Evolutionary conservation across 2,329 filamentous ascomycete genomes (phyloP), one percentile per base, ranked within the genome.

Genomic region (Penicillium sp.): DNA sequence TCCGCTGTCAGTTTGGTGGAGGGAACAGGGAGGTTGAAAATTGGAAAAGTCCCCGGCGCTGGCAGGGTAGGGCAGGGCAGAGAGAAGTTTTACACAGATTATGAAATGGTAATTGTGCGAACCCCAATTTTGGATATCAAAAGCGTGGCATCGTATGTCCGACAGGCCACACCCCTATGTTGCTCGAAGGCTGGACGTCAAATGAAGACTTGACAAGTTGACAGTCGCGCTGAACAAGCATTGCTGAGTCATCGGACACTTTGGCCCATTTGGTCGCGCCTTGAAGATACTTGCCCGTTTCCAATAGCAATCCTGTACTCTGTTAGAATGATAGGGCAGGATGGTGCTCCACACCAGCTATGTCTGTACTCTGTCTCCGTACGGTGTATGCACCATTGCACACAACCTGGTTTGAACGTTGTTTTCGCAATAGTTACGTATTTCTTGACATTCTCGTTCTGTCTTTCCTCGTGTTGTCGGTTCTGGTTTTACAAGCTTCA

Each of bases 1-100:
- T 63, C 66, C 63, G 66, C 64, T 67, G 65, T 67, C 67, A 67
- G 52, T 63, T 63, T 49, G 48, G 57, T 25, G 55, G 61, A 57
- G 57, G n/a, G 57, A 59, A 56, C 55, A 62, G 59, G 56, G 55
- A 58, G 47, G 37, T 25, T 25, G 20, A 25, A n/a, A 7, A 22
- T 14, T 11, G 20, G 7, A 14, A 52, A 52, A 41, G 35, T 2
- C 20, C 20, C 20, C 20, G 20, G 20, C 20, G 2, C 20, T 20
- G 20, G 20, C 20, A 20, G 20, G 20, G 20, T 51, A 43, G 42
- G 45, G 45, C 45, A 43, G 42, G 45, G 45, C 45, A 31, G 41
- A 39, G 42, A 43, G 22, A 31, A 38, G 20, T 5, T 43, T 34
- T 22, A 14, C 38, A 31, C 37, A 31, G 6, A 17, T 11, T 20